Evolutionary conservation across 2,329 filamentous ascomycete species (phyloP).

Genomic region (Catunica adiposa): DNA sequence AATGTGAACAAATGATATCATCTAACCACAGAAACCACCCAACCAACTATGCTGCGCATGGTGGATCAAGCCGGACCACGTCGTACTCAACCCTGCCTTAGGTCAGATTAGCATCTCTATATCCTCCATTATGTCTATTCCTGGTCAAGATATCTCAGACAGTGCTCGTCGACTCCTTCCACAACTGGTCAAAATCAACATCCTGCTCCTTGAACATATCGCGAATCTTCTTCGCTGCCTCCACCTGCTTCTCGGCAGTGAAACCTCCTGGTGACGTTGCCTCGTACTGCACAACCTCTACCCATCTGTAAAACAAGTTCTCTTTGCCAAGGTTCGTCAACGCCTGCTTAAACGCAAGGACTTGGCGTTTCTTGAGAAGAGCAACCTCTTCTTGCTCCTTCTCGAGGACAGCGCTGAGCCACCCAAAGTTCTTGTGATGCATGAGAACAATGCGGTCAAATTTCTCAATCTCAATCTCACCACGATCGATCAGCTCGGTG

Average conservation of each 20-base stretch:
- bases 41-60: no score
- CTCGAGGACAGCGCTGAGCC: conserved; percentile 31
- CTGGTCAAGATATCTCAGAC: conserved; percentile 1
- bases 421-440: conserved; percentile 47
- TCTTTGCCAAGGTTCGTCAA: conserved; percentile 67
- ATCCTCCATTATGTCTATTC: no score
- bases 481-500: conserved; percentile 50
- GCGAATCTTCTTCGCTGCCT: conserved; percentile 56
- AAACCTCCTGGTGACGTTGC: conserved; percentile 65
- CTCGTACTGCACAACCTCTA: conserved; percentile 82
- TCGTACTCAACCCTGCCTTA: no score
- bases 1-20: no score
- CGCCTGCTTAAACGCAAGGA: conserved; percentile 64
- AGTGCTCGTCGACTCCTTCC: conserved; percentile 42
- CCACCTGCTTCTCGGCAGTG: conserved; percentile 53
- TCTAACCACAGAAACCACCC: no score
- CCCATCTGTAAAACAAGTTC: conserved; percentile 78
- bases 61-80: no score
- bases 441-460: conserved; percentile 58
- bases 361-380: conserved; percentile 52
- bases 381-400: conserved; percentile 46
- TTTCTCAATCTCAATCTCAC: conserved; percentile 37
- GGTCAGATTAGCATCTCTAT: background rate
- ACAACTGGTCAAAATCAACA: conserved; percentile 70
- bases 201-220: conserved; percentile 57